Evolutionary conservation across 768 basidiomycete species (phyloP).

Genomic region (Calocera cornea): DNA sequence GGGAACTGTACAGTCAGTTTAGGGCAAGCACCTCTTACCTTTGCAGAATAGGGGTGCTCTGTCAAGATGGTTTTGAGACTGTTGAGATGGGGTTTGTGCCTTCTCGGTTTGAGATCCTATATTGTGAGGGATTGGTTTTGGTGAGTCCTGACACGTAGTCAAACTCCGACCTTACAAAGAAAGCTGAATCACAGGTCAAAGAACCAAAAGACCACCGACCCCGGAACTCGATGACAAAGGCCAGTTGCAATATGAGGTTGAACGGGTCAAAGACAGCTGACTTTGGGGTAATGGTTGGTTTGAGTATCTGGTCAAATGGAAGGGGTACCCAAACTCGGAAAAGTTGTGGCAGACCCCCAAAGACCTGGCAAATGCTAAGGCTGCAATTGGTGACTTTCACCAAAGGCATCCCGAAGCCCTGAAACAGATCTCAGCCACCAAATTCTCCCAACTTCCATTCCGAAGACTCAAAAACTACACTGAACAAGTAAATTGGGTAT

Average conservation of each 20-base stretch:
- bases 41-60: no score
- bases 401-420: constrained; percentile 9
- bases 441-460: not conserved
- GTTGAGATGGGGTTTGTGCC: no score
- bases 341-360: constrained; percentile 9
- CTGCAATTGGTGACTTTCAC: constrained; percentile 9
- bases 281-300: constrained; percentile 4
- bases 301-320: constrained; percentile 23
- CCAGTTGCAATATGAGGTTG: constrained; percentile 12
- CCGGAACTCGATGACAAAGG: constrained; percentile 11
- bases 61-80: no score
- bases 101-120: no score
- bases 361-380: not conserved
- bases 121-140: no score
- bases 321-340: constrained; percentile 15
- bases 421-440: not conserved
- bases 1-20: no score
- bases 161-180: constrained; percentile 7
- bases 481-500: not conserved
- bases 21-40: no score
- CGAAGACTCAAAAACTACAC: not conserved
- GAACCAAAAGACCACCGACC: constrained; percentile 7
- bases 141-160: no score
- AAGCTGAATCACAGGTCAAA: constrained; percentile 10
- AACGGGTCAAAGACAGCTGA: constrained; percentile 17